These are phyloP conservation scores for Mycena amicta DNA, from an alignment of 768 basidiomycete species.

Conservation along the genomic window DNA sequence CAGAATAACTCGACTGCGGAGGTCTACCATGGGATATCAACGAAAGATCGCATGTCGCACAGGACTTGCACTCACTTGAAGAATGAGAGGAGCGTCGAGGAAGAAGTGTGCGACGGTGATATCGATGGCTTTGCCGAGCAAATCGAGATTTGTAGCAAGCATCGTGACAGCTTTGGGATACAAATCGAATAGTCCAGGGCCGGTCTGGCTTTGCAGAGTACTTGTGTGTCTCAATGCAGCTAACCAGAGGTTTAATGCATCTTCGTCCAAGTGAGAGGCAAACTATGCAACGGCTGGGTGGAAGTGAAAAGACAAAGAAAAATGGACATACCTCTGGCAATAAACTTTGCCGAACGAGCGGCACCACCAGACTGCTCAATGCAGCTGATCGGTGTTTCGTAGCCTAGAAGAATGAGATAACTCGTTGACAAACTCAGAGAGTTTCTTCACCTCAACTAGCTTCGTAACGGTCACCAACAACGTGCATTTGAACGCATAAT, in stretches of 20 bases:
- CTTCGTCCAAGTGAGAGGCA: conserved; percentile 73
- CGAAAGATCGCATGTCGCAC: not conserved
- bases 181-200: conserved; percentile 60
- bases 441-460: conserved; percentile 76
- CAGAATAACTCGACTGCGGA: conserved; percentile 59
- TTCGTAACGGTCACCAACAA: conserved; percentile 72
- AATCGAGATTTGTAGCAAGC: conserved; percentile 69
- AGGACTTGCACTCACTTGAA: conserved; percentile 51
- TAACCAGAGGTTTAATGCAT: conserved; percentile 77
- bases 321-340: conserved; percentile 49
- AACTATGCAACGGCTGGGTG: conserved; percentile 43
- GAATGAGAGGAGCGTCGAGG: conserved; percentile 61
- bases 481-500: conserved; percentile 71
- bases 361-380: conserved; percentile 57
- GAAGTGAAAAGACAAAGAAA: not conserved
- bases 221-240: conserved; percentile 67
- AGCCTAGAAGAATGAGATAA: too few relatives aligned
- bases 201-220: conserved; percentile 48
- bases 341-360: conserved; percentile 67
- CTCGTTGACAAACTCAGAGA: too few relatives aligned
- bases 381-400: conserved; percentile 61
- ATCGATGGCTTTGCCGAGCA: conserved; percentile 65
- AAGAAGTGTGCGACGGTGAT: conserved; percentile 81
- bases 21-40: conserved; percentile 38
- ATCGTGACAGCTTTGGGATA: conserved; percentile 65